Conservation (phyloP, 768 basidiomycete genomes). For the Mrakia hoshinonis region DNA sequence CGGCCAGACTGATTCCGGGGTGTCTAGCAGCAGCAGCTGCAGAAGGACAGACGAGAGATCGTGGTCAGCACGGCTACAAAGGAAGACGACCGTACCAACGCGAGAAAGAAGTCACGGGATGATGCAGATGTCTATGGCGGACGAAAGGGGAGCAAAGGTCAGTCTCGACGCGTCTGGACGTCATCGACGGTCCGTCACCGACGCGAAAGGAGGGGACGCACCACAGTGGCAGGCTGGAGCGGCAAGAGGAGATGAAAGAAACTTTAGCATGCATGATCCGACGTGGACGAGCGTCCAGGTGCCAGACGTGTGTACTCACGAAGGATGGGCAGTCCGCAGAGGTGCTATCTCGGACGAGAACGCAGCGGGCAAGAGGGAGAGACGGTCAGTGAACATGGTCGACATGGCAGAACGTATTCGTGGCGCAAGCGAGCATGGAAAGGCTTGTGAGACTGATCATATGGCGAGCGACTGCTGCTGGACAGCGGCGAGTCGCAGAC, state of each 20-base stretch:
- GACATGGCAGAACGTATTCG: neutral
- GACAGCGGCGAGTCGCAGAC: too few species aligned
- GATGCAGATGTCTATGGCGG: constrained; percentile 21
- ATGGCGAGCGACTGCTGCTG: too few species aligned
- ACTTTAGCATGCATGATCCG: neutral
- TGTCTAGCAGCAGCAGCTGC: constrained; percentile 26
- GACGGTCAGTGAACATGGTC: neutral
- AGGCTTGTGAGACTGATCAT: neutral
- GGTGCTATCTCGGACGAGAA: neutral
- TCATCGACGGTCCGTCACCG: too few species aligned
- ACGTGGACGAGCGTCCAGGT: neutral
- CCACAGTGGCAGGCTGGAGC: constrained; percentile 20
- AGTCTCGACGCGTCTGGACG: neutral
- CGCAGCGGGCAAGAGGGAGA: neutral
- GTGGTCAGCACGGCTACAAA: too few species aligned
- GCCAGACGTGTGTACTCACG: neutral
- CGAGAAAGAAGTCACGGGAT: too few species aligned
- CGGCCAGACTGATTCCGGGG: too few species aligned
- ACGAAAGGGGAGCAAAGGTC: neutral
- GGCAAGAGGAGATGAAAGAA: neutral
- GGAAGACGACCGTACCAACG: too few species aligned
- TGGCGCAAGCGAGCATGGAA: neutral
- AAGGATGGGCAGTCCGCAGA: constrained; percentile 25
- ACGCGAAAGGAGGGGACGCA: neutral
- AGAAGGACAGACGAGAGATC: too few species aligned